phyloP scores from a whole-genome alignment of 495 filamentous ascomycete genomes.

The Aspergillus sclerotioniger region DNA sequence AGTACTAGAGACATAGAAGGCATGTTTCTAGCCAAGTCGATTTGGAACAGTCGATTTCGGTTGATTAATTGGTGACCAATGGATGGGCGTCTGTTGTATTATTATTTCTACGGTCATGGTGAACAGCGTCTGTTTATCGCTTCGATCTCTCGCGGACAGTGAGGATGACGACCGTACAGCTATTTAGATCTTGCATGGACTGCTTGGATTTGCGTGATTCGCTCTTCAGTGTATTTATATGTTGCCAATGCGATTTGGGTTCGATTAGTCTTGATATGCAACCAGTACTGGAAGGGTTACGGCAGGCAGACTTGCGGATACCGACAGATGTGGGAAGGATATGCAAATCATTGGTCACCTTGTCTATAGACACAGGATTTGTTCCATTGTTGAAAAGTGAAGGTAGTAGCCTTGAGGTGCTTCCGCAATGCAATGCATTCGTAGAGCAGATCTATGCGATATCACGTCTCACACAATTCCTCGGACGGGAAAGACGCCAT shows the following conservation, averaged over 20 bases:
- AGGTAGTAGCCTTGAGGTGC: no score
- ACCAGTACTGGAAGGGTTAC: not conserved
- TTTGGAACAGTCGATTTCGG: slow-evolving; percentile 8
- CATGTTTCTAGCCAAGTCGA: not conserved
- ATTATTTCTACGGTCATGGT: slow-evolving; percentile 18
- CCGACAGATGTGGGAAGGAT: no score
- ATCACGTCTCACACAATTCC: no score
- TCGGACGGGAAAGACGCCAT: no score
- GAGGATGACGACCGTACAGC: not conserved
- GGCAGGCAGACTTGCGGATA: not conserved
- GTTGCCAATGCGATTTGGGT: slow-evolving; percentile 28
- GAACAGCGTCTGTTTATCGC: slow-evolving; percentile 19
- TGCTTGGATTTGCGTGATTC: slow-evolving; percentile 26
- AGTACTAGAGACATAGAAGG: slow-evolving; percentile 20
- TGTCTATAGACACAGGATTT: no score
- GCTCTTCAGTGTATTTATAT: slow-evolving; percentile 41
- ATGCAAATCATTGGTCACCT: no score
- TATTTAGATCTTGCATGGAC: slow-evolving; percentile 16
- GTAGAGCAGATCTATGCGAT: no score
- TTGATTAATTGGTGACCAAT: slow-evolving; percentile 8
- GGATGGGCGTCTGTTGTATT: slow-evolving; percentile 32
- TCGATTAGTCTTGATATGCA: not conserved
- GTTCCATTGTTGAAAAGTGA: no score
- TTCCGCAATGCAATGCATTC: no score
- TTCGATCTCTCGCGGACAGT: slow-evolving; percentile 1